Evolutionary conservation across 345 rosid species (phyloP).

Genomic region (Limnanthes douglasii): DNA sequence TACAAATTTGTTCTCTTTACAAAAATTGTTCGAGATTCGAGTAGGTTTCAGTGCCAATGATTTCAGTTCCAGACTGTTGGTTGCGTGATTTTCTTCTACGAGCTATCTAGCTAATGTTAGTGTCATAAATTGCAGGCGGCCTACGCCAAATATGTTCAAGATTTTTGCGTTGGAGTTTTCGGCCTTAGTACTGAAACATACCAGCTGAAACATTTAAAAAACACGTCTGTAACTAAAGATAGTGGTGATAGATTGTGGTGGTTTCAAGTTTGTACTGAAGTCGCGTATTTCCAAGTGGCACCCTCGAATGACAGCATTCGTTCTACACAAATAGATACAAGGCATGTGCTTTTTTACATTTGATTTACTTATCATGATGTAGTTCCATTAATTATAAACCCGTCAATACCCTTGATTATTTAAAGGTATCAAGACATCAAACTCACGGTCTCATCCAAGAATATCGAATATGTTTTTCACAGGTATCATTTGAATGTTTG

Average conservation of each 20-base stretch:
- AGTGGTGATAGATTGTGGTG: conserved; percentile 68
- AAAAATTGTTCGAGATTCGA: too few species aligned
- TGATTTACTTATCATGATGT: too few species aligned
- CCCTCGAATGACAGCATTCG: conserved; percentile 74
- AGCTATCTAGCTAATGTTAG: not conserved
- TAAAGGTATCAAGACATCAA: too few species aligned
- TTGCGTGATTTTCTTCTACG: not conserved
- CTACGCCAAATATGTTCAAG: conserved; percentile 58
- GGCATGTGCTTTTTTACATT: conserved; percentile 27
- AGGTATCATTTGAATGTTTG: conserved; percentile 86
- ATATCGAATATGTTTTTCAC: conserved; percentile 4
- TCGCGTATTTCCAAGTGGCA: conserved; percentile 87
- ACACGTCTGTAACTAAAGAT: conserved; percentile 20
- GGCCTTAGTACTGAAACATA: conserved; percentile 31
- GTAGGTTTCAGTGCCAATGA: too few species aligned
- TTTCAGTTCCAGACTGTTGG: too few species aligned
- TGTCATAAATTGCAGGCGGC: conserved; percentile 62
- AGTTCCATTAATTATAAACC: too few species aligned
- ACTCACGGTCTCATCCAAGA: too few species aligned
- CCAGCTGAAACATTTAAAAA: conserved; percentile 42
- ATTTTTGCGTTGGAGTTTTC: conserved; percentile 29
- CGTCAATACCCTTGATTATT: too few species aligned
- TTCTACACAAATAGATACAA: conserved; percentile 60
- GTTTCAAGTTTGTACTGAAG: conserved; percentile 91
- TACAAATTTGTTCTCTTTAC: too few species aligned